Percentiles rank a stretch among this genome's conserved stretches.
Evolutionary conservation across 768 basidiomycete genomes (phyloP).

Genomic region (Pilatotrama ljubarskyi): DNA sequence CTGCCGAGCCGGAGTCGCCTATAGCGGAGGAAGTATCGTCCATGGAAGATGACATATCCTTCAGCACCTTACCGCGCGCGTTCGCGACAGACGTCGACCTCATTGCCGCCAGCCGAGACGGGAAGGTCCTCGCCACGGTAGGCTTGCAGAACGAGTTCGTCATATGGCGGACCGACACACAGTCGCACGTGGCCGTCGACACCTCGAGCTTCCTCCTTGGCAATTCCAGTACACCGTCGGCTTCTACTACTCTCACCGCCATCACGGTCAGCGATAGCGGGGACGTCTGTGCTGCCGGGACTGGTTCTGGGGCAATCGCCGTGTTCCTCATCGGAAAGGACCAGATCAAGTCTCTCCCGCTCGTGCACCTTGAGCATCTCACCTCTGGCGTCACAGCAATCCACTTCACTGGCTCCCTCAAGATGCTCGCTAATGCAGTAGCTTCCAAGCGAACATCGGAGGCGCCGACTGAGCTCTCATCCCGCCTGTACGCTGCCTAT

Average conservation of each 20-base stretch:
- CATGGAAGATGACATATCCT: constrained; percentile 49
- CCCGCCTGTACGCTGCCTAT: constrained; percentile 38
- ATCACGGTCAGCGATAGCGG: constrained; percentile 65
- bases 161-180: constrained; percentile 58
- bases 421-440: neutral
- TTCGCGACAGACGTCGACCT: constrained; percentile 84
- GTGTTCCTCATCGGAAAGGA: constrained; percentile 57
- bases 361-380: constrained; percentile 45
- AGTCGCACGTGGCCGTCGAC: constrained; percentile 48
- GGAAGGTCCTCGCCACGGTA: constrained; percentile 65
- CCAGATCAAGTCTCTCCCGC: constrained; percentile 38
- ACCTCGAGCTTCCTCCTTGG: constrained; percentile 52
- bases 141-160: constrained; percentile 78
- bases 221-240: constrained; percentile 47
- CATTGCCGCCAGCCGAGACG: constrained; percentile 67
- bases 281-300: constrained; percentile 68
- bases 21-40: constrained; percentile 31
- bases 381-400: constrained; percentile 13
- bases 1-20: constrained; percentile 45
- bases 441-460: neutral
- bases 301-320: constrained; percentile 61
- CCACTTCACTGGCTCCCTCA: constrained; percentile 11
- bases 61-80: constrained; percentile 76
- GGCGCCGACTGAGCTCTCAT: constrained; percentile 2
- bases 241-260: constrained; percentile 53